Conservation (phyloP, 2,329 filamentous ascomycete species). For the Clonostachys chloroleuca region DNA sequence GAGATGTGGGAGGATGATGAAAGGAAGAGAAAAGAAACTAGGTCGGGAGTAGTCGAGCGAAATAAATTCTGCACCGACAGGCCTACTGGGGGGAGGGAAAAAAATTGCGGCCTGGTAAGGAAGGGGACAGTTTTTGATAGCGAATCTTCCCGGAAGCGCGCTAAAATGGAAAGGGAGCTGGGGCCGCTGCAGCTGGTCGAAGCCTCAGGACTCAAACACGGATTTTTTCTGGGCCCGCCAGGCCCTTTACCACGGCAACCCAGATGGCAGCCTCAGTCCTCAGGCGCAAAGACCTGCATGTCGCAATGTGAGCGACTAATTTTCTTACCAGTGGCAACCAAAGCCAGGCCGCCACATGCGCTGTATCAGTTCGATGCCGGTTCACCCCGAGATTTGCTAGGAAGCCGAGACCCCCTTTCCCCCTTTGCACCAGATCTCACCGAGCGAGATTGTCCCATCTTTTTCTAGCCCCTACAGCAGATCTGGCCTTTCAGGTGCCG, state of each 20-base stretch:
- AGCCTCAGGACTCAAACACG: neutral
- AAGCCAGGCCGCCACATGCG: too few relatives aligned
- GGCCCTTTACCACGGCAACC: constrained; percentile 2
- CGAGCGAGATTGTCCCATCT: too few relatives aligned
- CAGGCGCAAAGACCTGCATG: neutral
- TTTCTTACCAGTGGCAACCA: too few relatives aligned
- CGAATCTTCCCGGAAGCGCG: constrained; percentile 45
- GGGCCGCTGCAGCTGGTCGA: constrained; percentile 8
- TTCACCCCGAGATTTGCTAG: constrained; percentile 1
- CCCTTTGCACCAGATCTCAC: too few relatives aligned
- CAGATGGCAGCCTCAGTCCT: constrained; percentile 1
- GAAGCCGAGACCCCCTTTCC: too few relatives aligned
- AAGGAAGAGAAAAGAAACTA: constrained; percentile 32
- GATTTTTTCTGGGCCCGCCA: neutral
- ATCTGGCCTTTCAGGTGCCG: too few relatives aligned
- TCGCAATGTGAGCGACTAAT: too few relatives aligned
- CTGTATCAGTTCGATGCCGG: neutral
- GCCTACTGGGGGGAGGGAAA: constrained; percentile 34
- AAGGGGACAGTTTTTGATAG: constrained; percentile 42
- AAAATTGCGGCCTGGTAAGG: constrained; percentile 45
- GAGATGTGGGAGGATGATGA: constrained; percentile 48
- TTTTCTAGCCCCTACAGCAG: too few relatives aligned
- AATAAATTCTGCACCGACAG: constrained; percentile 41
- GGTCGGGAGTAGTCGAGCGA: constrained; percentile 26
- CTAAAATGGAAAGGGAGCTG: constrained; percentile 24